Evolutionary conservation across 768 basidiomycete species (phyloP).

Genomic region (Mycena epipterygia): DNA sequence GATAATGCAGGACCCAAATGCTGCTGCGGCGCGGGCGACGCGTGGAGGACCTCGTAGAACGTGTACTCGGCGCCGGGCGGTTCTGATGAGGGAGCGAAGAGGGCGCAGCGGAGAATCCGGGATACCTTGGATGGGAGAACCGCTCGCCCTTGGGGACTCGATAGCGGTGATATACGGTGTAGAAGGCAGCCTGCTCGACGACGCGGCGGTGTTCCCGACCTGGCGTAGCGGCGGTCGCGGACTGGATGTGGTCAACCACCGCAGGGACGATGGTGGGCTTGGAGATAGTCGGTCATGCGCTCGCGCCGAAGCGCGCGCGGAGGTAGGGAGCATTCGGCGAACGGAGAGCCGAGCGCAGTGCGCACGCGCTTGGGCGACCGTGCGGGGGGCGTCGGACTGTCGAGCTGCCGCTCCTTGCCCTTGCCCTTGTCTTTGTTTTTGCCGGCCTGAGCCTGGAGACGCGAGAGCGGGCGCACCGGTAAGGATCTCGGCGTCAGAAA

Average conservation of each 20-base stretch:
- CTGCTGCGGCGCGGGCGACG: neutral
- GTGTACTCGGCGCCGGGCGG: constrained; percentile 25
- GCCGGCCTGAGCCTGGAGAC: too few species aligned
- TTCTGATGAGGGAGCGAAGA: neutral
- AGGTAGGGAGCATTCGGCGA: too few species aligned
- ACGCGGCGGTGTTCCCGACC: constrained; percentile 21
- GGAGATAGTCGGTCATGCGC: too few species aligned
- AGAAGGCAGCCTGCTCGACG: constrained; percentile 8
- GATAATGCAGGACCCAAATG: too few species aligned
- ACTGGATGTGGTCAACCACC: constrained; percentile 19
- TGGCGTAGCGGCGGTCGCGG: constrained; percentile 19
- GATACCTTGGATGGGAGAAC: too few species aligned
- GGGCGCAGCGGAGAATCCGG: too few species aligned
- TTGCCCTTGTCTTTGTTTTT: too few species aligned
- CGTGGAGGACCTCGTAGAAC: constrained; percentile 25
- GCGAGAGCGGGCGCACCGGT: neutral
- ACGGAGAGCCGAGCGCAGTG: constrained; percentile 20
- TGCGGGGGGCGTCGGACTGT: neutral
- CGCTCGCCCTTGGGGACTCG: neutral
- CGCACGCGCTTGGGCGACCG: neutral
- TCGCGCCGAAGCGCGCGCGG: too few species aligned
- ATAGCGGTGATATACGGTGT: too few species aligned
- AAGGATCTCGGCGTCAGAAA: constrained; percentile 28
- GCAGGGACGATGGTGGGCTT: constrained; percentile 29
- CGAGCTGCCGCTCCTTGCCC: constrained; percentile 16